Percentiles rank a stretch among this genome's conserved stretches.
phyloP scores from a whole-genome alignment of 768 basidiomycete genomes.

The Rhodotorula diobovata region DNA sequence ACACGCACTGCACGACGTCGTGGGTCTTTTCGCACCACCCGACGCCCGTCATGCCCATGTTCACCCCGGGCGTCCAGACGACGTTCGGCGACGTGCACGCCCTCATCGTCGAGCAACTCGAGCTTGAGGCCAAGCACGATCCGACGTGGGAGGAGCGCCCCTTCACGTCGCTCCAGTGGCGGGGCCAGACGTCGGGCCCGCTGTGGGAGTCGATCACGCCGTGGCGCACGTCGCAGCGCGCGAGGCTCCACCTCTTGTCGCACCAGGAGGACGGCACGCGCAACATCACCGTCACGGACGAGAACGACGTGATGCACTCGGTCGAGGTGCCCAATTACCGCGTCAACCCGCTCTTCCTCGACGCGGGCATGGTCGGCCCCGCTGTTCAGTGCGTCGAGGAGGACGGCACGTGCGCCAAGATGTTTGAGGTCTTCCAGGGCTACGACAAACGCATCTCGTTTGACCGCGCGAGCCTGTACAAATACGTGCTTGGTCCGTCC shows the following conservation, averaged over 20 bases:
- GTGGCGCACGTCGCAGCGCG: conserved; percentile 44
- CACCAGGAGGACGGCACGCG: conserved; percentile 38
- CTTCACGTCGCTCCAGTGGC: conserved; percentile 49
- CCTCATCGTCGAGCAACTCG: conserved; percentile 44
- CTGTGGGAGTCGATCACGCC: conserved; percentile 38
- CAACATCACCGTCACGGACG: conserved; percentile 38
- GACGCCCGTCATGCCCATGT: conserved; percentile 39
- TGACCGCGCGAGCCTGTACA: conserved; percentile 39
- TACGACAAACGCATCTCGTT: conserved; percentile 40
- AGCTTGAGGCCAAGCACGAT: conserved; percentile 41
- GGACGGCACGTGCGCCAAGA: conserved; percentile 42
- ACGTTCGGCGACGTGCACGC: conserved; percentile 44
- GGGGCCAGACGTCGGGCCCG: conserved; percentile 50
- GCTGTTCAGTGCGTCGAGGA: conserved; percentile 43
- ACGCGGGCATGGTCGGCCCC: conserved; percentile 44
- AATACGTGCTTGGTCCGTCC: conserved; percentile 38
- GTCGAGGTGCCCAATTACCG: conserved; percentile 41
- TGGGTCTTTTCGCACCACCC: conserved; percentile 43
- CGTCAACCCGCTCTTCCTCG: conserved; percentile 42
- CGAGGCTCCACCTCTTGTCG: conserved; percentile 41
- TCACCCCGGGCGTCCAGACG: conserved; percentile 42
- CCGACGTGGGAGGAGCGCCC: conserved; percentile 50
- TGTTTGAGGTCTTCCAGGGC: conserved; percentile 39
- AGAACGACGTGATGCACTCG: conserved; percentile 20
- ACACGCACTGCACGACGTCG: conserved; percentile 41